Evolutionary conservation across 768 basidiomycete species (phyloP).

Genomic region (Podaxis mareebaensis): DNA sequence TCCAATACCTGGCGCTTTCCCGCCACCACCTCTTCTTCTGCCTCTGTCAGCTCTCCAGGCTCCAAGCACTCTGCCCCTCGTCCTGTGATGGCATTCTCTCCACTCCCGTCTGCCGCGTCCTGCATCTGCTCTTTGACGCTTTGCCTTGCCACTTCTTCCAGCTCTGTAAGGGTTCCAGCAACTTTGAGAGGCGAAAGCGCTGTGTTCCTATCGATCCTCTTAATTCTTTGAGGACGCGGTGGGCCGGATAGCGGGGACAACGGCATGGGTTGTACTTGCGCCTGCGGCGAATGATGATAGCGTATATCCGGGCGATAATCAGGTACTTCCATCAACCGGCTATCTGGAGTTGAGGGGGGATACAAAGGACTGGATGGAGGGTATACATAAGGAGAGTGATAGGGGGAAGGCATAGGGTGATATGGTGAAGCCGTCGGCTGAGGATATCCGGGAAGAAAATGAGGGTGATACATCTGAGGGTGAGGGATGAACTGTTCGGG

Average conservation of each 20-base stretch:
- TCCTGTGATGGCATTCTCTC: not conserved
- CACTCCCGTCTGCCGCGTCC: not conserved
- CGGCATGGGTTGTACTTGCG: not conserved
- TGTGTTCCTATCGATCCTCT: constrained; percentile 7
- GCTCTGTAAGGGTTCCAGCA: not conserved
- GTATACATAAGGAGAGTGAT: constrained; percentile 6
- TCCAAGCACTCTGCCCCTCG: not conserved
- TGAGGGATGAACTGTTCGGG: constrained; percentile 2
- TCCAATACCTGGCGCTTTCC: not conserved
- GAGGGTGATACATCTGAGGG: constrained; percentile 3
- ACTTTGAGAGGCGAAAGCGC: not conserved
- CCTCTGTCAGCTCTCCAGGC: constrained; percentile 3
- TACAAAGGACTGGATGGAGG: not conserved
- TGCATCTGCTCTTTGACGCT: not conserved
- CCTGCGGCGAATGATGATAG: not conserved
- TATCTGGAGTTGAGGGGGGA: not conserved
- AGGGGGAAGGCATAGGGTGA: constrained; percentile 5
- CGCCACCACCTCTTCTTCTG: not conserved
- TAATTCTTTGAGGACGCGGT: not conserved
- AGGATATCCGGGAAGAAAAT: not conserved
- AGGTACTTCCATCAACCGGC: not conserved
- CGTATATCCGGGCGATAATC: not conserved
- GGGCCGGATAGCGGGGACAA: not conserved
- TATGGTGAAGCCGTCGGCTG: constrained; percentile 2
- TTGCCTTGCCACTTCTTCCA: not conserved